Percentiles rank a stretch among this genome's conserved stretches.
Conservation (phyloP, 129 eudicot species). For the Sambucus nigra region DNA sequence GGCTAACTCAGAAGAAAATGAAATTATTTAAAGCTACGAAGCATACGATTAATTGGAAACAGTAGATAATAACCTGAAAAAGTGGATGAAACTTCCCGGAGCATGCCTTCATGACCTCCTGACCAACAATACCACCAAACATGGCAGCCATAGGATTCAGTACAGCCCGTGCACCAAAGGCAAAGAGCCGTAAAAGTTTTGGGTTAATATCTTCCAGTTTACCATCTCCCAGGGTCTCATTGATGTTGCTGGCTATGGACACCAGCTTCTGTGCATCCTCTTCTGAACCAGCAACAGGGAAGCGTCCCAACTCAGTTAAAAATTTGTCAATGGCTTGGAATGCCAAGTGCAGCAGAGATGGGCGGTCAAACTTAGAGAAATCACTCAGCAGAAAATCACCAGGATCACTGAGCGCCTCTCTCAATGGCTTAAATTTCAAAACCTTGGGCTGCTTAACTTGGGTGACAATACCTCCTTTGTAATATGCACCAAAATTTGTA, state of each 20-base stretch:
- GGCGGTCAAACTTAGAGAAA: slow-evolving; percentile 85
- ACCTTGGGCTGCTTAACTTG: slow-evolving; percentile 83
- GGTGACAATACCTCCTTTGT: slow-evolving; percentile 93
- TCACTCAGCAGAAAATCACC: slow-evolving; percentile 86
- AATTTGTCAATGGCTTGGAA: slow-evolving; percentile 84
- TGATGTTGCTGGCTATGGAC: slow-evolving; percentile 40
- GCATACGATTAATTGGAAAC: neutral
- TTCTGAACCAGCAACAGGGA: slow-evolving; percentile 73
- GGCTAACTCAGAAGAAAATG: no score
- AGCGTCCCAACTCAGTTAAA: slow-evolving; percentile 40
- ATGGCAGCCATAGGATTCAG: slow-evolving; percentile 97
- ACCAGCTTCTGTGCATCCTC: slow-evolving; percentile 71
- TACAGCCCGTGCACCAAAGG: slow-evolving; percentile 83
- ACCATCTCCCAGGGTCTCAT: slow-evolving; percentile 44
- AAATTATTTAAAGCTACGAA: no score
- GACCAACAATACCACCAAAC: slow-evolving; percentile 98
- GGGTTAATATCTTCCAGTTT: slow-evolving; percentile 65
- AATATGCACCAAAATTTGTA: slow-evolving; percentile 52
- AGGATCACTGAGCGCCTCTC: slow-evolving; percentile 60
- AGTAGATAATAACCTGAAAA: slow-evolving; percentile 54
- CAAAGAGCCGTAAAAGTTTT: slow-evolving; percentile 61
- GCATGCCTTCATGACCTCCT: slow-evolving; percentile 93
- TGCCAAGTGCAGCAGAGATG: slow-evolving; percentile 86
- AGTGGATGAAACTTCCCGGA: slow-evolving; percentile 97
- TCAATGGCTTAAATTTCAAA: slow-evolving; percentile 65